Evolutionary conservation across 495 filamentous ascomycete species (phyloP), one percentile per base, ranked within the genome.

Genomic region (Neurospora sp.): DNA sequence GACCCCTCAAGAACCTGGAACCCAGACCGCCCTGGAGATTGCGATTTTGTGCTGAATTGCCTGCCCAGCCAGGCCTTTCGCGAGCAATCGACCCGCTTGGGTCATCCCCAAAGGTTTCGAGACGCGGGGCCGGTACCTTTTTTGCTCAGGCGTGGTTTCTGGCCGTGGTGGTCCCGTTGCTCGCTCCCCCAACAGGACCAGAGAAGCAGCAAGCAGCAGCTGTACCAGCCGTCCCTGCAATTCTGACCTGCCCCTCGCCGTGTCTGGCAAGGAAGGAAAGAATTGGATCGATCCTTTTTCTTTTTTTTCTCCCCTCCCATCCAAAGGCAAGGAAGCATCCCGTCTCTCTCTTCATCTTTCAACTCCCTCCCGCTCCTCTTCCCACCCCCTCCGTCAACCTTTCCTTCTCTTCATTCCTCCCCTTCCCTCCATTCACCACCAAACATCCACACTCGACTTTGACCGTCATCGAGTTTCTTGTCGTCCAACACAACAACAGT

Each of bases 31-130:
- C 75, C 74, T 72, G 31, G n/a, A 69, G 35, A 69, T 39, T 41
- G 35, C 68, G 69, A 61, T 71, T 47, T 40, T 44, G 42, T 40
- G 68, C 39, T 69, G 18, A 41, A 69, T 39, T 20, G 68, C 68
- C 68, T 41, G n/a, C 35, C 68, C 68, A 44, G 68, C 68, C 53
- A 65, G 47, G 47, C 47, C 9, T 12, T 59, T 59, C n/a, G 47
- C 68, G 37, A 73, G 74, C 35, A 39, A 70, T 68, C 75, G 76
- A 72, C 78, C 77, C 77, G 75, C 75, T 78, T 77, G 71, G 73
- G 59, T 72, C 73, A 75, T 75, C 78, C 79, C 80, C 77, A 80
- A 78, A 69, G 76, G 35, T 80, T 81, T 78, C 73, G 78, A 74
- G 71, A 70, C 75, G 70, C 73, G 69, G 74, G 47, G 68, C 73